Evolutionary conservation across 179 eudicot genomes (phyloP).

Genomic region (Gypsophila paniculata): DNA sequence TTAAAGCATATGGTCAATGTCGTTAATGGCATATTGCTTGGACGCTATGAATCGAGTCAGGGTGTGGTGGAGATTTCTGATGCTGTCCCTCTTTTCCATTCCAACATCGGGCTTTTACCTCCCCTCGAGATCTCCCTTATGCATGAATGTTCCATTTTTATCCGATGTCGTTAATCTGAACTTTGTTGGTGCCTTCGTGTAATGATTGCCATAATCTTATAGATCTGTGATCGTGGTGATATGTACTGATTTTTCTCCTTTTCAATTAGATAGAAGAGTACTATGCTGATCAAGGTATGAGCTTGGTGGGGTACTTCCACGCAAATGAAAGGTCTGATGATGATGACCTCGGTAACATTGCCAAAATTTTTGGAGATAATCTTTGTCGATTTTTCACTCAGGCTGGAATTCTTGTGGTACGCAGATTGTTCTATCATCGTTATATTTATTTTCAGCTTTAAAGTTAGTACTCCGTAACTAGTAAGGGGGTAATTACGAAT

Average conservation of each 20-base stretch:
- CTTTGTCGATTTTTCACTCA: constrained; percentile 78
- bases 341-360: constrained; percentile 60
- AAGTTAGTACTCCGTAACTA: no score
- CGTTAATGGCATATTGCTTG: constrained; percentile 72
- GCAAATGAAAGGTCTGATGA: constrained; percentile 90
- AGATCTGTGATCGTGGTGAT: no score
- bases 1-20: constrained; percentile 52
- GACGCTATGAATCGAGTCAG: constrained; percentile 42
- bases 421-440: not conserved
- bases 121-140: constrained; percentile 76
- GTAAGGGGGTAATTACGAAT: no score
- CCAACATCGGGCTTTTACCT: constrained; percentile 68
- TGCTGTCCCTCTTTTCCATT: constrained; percentile 70
- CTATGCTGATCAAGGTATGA: constrained; percentile 65
- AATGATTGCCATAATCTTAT: no score
- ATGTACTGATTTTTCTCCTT: constrained; percentile 9
- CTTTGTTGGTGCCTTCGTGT: constrained; percentile 4
- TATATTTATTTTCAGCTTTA: not conserved
- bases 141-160: constrained; percentile 36
- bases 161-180: constrained; percentile 11
- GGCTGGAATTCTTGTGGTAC: constrained; percentile 71
- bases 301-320: constrained; percentile 86
- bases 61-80: constrained; percentile 55
- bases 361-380: constrained; percentile 89
- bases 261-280: constrained; percentile 70